Conservation (phyloP, 2,329 filamentous ascomycete genomes). For the Seiridium cupressi region DNA sequence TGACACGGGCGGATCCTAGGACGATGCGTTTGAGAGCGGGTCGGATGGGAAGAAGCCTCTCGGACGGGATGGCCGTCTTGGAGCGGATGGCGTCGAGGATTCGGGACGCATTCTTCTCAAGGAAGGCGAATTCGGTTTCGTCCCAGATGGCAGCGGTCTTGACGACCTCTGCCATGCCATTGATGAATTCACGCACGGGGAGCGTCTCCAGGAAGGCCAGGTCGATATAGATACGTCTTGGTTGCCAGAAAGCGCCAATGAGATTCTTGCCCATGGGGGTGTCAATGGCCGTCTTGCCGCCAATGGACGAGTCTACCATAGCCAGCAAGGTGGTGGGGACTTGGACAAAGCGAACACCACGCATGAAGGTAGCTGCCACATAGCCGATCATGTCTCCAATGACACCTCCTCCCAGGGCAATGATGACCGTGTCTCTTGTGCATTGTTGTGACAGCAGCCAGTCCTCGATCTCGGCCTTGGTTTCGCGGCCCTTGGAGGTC, state of each 20-base stretch:
- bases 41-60: slow-evolving; percentile 69
- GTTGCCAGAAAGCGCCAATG: slow-evolving; percentile 96
- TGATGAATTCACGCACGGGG: slow-evolving; percentile 89
- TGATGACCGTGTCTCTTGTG: slow-evolving; percentile 90
- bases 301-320: slow-evolving; percentile 98
- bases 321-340: slow-evolving; percentile 91
- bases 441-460: slow-evolving; percentile 94
- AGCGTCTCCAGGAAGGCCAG: slow-evolving; percentile 87
- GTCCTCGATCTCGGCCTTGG: slow-evolving; percentile 94
- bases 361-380: slow-evolving; percentile 97
- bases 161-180: slow-evolving; percentile 97
- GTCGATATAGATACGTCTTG: slow-evolving; percentile 90
- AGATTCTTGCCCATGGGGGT: slow-evolving; percentile 95
- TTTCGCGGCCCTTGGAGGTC: slow-evolving; percentile 87
- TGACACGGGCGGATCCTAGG: slow-evolving; percentile 85
- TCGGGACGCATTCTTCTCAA: slow-evolving; percentile 77
- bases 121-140: slow-evolving; percentile 76
- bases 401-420: slow-evolving; percentile 92
- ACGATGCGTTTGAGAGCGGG: slow-evolving; percentile 76
- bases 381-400: slow-evolving; percentile 98
- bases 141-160: slow-evolving; percentile 98
- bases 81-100: slow-evolving; percentile 73
- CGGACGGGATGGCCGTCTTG: slow-evolving; percentile 47
- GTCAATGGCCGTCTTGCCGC: slow-evolving; percentile 97
- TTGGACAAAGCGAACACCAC: slow-evolving; percentile 92